Base-by-base conservation (phyloP, 805 yeast species). In the Yamadazyma sp. region DNA sequence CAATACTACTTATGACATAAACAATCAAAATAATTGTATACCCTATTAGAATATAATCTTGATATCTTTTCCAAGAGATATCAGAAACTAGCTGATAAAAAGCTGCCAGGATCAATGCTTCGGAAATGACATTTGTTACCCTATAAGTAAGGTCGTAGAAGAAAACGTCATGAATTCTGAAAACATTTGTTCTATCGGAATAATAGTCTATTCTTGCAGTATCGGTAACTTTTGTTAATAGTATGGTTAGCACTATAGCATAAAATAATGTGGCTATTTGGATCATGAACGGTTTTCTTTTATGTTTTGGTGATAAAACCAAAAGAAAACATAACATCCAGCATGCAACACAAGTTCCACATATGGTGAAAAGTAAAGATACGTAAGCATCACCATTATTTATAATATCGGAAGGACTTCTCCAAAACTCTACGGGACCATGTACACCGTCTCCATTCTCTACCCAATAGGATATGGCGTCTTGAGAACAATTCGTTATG, bases 261-360 rank as follows among this genome's bases (percentile, higher is more conserved):
- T 70, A 72, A 35, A 77, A 62, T 14, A 79, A 45, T n/a, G 82
- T 76, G 4, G 84, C 76, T 7, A 79, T 20, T 25, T 73, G 74
- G 23, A 85, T 70, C 28, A 78, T 55, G 26, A 64, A 52, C 4
- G 89, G 87, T 36, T 82, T 74, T 17, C 74, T 61, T 44, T 75
- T 75, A 25, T 61, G 62, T 14, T 50, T 49, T 4, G 73, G 75
- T 14, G 77, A 70, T 21, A 85, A 52, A 14, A 74, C 50, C 27
- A 82, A 62, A 22, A 83, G 56, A 12, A 82, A 41, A 33, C 81
- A 58, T 17, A 86, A 62, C 77, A 84, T 76, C 94, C 94, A 86
- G 18, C 80, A 65, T 11, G 81, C 70, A 5, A 77, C 75, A 40
- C 78, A 76, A 13, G 75, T 63, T 0, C 80, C 76, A 36, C 76